Conservation (phyloP, 116 monocot species). For the Trichopus zeylanicus region DNA sequence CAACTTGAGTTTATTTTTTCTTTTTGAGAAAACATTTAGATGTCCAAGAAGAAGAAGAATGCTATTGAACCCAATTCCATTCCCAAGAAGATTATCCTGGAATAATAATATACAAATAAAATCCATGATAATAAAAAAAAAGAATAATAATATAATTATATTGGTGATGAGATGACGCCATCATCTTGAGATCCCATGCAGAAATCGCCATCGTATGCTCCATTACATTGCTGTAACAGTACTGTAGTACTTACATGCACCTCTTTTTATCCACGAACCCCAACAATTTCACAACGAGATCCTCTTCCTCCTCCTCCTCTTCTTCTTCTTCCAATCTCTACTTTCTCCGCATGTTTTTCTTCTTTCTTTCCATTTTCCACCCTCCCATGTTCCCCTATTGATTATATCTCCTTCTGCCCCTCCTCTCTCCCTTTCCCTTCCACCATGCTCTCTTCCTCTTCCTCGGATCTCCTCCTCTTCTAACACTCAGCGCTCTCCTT, state of each 20-base stretch:
- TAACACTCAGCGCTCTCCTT: no score
- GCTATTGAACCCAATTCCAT: no score
- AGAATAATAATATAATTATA: no score
- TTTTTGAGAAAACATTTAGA: no score
- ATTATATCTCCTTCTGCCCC: background rate
- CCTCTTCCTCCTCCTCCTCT: no score
- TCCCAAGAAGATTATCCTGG: no score
- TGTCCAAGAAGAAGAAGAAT: no score
- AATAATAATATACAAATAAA: no score
- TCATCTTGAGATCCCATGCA: background rate
- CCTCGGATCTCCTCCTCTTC: background rate
- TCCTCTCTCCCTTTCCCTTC: background rate
- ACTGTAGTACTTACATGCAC: background rate
- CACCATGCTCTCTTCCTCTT: background rate
- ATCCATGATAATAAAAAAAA: no score
- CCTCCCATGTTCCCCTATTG: background rate
- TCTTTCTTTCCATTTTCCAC: conserved; percentile 1
- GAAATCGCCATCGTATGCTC: no score
- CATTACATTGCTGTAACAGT: background rate
- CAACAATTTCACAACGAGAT: background rate
- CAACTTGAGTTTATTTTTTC: no score
- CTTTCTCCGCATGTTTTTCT: conserved; percentile 2
- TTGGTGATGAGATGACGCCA: no score
- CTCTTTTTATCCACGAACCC: background rate
- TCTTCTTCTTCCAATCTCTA: background rate